Conservation (phyloP, 495 filamentous ascomycete genomes). For the Elasticomyces elasticus region DNA sequence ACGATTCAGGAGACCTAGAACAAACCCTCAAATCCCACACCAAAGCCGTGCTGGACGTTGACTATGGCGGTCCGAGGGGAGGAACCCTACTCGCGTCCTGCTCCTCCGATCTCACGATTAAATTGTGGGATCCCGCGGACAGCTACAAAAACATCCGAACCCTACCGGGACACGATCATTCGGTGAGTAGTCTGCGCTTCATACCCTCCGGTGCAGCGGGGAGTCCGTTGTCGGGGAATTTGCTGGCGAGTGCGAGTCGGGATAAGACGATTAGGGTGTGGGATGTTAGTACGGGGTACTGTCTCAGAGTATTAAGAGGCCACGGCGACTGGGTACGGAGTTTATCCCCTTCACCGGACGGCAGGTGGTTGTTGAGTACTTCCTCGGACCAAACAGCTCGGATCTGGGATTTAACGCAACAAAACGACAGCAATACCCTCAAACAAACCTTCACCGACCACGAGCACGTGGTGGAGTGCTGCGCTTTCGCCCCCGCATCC, state of each 20-base stretch:
- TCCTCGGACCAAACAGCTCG: slow-evolving; percentile 74
- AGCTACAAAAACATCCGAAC: slow-evolving; percentile 95
- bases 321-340: slow-evolving; percentile 88
- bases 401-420: slow-evolving; percentile 66
- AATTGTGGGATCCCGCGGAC: slow-evolving; percentile 88
- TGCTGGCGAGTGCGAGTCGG: slow-evolving; percentile 69
- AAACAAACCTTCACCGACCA: slow-evolving; percentile 80
- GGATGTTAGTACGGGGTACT: slow-evolving; percentile 90
- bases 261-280: slow-evolving; percentile 81
- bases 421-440: slow-evolving; percentile 54
- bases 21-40: slow-evolving; percentile 86
- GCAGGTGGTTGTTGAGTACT: slow-evolving; percentile 68
- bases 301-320: slow-evolving; percentile 71
- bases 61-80: slow-evolving; percentile 82
- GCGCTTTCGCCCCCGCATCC: slow-evolving; percentile 72
- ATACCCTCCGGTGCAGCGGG: slow-evolving; percentile 69
- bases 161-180: slow-evolving; percentile 86
- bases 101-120: slow-evolving; percentile 84
- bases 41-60: slow-evolving; percentile 77
- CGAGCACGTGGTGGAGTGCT: slow-evolving; percentile 84
- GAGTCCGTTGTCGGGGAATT: slow-evolving; percentile 55
- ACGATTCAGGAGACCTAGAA: slow-evolving; percentile 90
- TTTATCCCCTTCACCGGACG: slow-evolving; percentile 72
- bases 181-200: slow-evolving; percentile 77
- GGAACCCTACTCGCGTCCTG: slow-evolving; percentile 83